A percentile compares a stretch with the other conserved stretches of the same genome.
These are phyloP conservation scores for Chalciporus pseudorubinellus DNA, from an alignment of 768 basidiomycete genomes.

Conservation along the genomic window DNA sequence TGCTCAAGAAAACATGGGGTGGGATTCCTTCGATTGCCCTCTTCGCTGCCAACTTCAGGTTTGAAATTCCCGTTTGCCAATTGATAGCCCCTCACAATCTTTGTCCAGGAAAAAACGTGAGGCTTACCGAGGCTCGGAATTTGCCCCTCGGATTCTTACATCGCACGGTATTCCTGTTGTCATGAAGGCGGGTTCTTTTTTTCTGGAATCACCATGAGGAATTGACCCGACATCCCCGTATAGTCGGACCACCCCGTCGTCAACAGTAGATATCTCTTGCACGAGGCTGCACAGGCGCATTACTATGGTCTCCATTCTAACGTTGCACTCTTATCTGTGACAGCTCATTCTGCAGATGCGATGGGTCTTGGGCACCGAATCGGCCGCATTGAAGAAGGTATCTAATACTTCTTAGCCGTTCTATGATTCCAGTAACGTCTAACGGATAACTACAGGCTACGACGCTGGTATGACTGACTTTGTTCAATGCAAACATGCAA, in stretches of 20 bases:
- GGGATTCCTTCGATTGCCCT: constrained; percentile 72
- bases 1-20: constrained; percentile 74
- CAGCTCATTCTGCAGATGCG: constrained; percentile 60
- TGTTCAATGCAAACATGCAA: background rate
- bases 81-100: background rate
- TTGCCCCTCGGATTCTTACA: constrained; percentile 72
- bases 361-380: constrained; percentile 76
- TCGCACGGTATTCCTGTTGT: constrained; percentile 64
- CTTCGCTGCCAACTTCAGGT: constrained; percentile 59
- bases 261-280: constrained; percentile 65
- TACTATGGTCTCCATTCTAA: constrained; percentile 60
- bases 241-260: constrained; percentile 59
- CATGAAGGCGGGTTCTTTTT: constrained; percentile 57
- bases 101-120: constrained; percentile 68
- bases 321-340: constrained; percentile 63
- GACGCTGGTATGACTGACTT: constrained; percentile 40
- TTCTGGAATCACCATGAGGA: background rate
- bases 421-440: background rate
- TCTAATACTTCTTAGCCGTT: background rate
- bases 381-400: constrained; percentile 55
- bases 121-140: constrained; percentile 77
- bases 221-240: background rate
- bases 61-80: background rate
- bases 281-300: constrained; percentile 71
- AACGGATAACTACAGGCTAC: constrained; percentile 28